Conservation (phyloP, 495 filamentous ascomycete species). For the Xylona heveae region DNA sequence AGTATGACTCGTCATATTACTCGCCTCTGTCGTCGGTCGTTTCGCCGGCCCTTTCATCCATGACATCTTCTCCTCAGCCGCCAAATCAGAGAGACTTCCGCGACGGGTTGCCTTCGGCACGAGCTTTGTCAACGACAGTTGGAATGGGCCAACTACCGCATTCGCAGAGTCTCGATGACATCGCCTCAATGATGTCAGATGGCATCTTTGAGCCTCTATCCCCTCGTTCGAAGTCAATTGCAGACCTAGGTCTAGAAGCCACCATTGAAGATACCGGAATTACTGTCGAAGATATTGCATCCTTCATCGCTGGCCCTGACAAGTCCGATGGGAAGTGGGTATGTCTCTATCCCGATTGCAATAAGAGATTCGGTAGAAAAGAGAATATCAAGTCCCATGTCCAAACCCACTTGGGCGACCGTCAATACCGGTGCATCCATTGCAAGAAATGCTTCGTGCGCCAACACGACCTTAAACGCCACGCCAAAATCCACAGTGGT, state of each 20-base stretch:
- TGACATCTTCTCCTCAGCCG: constrained; percentile 23
- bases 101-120: too few species aligned
- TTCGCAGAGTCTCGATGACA: constrained; percentile 1
- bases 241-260: constrained; percentile 26
- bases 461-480: constrained; percentile 89
- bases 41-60: constrained; percentile 24
- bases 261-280: constrained; percentile 55
- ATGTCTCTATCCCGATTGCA: constrained; percentile 62
- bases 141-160: background rate
- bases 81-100: constrained; percentile 22
- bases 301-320: constrained; percentile 65
- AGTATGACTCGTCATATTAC: constrained; percentile 14
- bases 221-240: constrained; percentile 16
- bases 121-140: background rate
- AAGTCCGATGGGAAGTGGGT: constrained; percentile 59
- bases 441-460: constrained; percentile 91
- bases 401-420: constrained; percentile 88
- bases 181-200: constrained; percentile 1
- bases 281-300: constrained; percentile 65
- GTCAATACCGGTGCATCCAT: constrained; percentile 73
- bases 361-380: constrained; percentile 71
- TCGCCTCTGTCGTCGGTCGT: constrained; percentile 17
- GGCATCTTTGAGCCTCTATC: background rate
- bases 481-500: constrained; percentile 87
- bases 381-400: constrained; percentile 98